Conservation (phyloP, 176 grass and related monocot species). For the bread wheat (Triticum aestivum) region DNA sequence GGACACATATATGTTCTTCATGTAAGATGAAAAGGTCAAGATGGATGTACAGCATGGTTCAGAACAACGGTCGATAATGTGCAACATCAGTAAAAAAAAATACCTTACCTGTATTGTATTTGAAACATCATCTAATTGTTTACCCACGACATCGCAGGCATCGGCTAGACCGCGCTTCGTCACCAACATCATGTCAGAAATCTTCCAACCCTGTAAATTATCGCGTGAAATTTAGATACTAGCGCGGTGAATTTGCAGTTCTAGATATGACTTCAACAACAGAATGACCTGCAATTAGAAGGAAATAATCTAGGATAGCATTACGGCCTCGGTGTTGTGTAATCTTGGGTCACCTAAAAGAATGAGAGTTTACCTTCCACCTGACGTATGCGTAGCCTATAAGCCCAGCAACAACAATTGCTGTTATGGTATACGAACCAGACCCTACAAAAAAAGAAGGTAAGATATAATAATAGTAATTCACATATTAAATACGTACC, state of each 20-base stretch:
- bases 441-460: constrained; percentile 17
- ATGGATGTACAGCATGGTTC: too few species aligned
- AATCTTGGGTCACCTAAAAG: neutral
- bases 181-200: constrained; percentile 88
- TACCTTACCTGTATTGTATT: constrained; percentile 58
- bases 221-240: neutral
- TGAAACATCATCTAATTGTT: constrained; percentile 73
- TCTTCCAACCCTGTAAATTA: constrained; percentile 73
- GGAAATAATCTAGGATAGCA: neutral
- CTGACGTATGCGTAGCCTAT: constrained; percentile 68
- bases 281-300: neutral
- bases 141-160: constrained; percentile 69
- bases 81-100: neutral
- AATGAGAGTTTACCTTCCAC: constrained; percentile 63
- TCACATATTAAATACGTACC: too few species aligned
- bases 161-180: constrained; percentile 68
- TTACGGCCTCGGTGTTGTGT: neutral
- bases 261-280: neutral
- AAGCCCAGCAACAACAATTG: constrained; percentile 54
- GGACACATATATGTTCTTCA: neutral
- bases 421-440: constrained; percentile 27
- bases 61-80: neutral
- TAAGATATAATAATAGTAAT: neutral
- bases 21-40: too few species aligned
- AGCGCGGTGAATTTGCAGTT: neutral